Evolutionary conservation across 2,329 filamentous ascomycete genomes (phyloP), one percentile per base, ranked within the genome.

Genomic region (Colletotrichum plurivorum): DNA sequence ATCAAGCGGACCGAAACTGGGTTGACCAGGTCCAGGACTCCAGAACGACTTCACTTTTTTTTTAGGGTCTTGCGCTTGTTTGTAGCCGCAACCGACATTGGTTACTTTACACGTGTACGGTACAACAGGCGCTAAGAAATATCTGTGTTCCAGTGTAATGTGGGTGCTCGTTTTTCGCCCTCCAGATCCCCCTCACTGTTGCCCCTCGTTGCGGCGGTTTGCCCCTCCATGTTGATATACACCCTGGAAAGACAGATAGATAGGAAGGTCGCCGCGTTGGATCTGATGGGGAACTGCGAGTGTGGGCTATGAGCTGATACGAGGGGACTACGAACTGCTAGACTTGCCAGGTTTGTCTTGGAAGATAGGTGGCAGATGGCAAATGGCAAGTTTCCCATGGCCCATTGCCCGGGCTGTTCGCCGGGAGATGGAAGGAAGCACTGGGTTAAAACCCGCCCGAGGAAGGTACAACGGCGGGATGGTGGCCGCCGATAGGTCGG

Each of bases 401-500:
- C 31, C 4, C 22, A 25, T 25, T 36, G 31, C 31, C 10, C 31
- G 31, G 31, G 10, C 8, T 36, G 31, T 36, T 36, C 31, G 31
- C 31, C 31, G 31, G 31, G 31, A 31, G 27, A 36, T 10, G 31
- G 48, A 25, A 46, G 12, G 39, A 25, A 48, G 10, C 13, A 6
- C n/a, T 25, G 31, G 31, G 31, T 36, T 36, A 10, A 9, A 41
- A 54, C 49, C 36, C 31, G 16, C 31, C 43, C 43, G 43, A 46
- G 43, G 43, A 27, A 18, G n/a, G 45, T 6, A 45, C 15, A 22
- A 22, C 31, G 10, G 13, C 27, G 20, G 31, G 36, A 62, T 12
- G 49, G 51, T 22, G 36, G 18, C n/a, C 43, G 60, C 60, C 59
- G 48, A 68, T 68, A 58, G 60, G 53, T 15, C 49, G 41, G 49